Percentiles rank a stretch among this genome's conserved stretches.
Conservation (phyloP, 2,329 filamentous ascomycete species). For the Tympanopsis confertula region DNA sequence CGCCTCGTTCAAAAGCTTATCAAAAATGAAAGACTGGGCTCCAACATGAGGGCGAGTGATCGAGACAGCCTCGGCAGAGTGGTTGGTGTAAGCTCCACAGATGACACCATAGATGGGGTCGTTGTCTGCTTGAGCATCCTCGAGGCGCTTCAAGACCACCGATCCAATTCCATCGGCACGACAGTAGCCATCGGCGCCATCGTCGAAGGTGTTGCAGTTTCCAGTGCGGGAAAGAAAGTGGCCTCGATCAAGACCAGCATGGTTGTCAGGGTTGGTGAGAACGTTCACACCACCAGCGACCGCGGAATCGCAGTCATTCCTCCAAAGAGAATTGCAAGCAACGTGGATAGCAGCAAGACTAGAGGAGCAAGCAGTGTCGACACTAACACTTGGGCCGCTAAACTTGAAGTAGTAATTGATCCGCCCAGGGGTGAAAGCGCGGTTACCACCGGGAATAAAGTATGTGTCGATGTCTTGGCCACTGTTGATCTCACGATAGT, state of each 20-base stretch:
- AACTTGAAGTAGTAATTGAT: conserved; percentile 31
- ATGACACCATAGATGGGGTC: conserved; percentile 71
- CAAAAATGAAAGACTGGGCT: conserved; percentile 49
- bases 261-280: conserved; percentile 72
- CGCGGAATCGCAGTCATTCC: conserved; percentile 69
- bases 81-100: conserved; percentile 64
- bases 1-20: conserved; percentile 41
- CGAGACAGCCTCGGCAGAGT: conserved; percentile 57
- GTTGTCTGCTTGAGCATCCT: conserved; percentile 66
- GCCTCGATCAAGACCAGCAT: conserved; percentile 62
- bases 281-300: conserved; percentile 70
- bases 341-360: conserved; percentile 23
- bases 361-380: conserved; percentile 27
- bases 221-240: conserved; percentile 70
- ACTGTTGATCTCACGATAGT: conserved; percentile 67
- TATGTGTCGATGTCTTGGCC: conserved; percentile 53
- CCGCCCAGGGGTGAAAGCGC: conserved; percentile 38
- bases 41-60: conserved; percentile 62
- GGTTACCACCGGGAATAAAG: conserved; percentile 34
- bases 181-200: conserved; percentile 72
- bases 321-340: conserved; percentile 60
- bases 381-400: conserved; percentile 22
- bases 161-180: conserved; percentile 66
- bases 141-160: conserved; percentile 67
- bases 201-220: conserved; percentile 71